Base-by-base conservation (phyloP, 495 filamentous ascomycete genomes). In the Neurospora sp. region DNA sequence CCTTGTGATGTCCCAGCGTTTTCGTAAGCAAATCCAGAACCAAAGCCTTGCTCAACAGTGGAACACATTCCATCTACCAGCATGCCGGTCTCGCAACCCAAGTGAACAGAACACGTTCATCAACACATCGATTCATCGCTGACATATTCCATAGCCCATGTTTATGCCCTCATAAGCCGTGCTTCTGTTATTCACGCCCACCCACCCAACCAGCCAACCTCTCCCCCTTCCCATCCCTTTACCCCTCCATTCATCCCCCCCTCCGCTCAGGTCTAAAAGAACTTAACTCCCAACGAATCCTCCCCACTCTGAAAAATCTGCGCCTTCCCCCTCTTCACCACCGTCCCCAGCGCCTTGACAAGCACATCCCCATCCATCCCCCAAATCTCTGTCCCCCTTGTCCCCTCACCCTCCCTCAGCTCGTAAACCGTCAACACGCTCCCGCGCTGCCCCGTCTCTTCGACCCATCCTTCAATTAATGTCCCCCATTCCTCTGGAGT, bases 281-380 rank as follows among this genome's bases (percentile, higher is more conserved):
- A 98, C 83, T 99, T 99, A 73, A 98, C 93, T 70, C 96, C 96
- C 78, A 90, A 88, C 72, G 91, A 89, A 75, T 95, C 95, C 74
- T 94, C 94, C 7, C 53, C 53, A 65, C 53, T 65, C 61, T 86
- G 82, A 85, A 99, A 98, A 14, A 98, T 88, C 82, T 98, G 94
- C 31, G 96, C 94, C 82, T 92, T 96, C 74, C 94, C 94, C 42
- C 91, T 85, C 85, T 94, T 97, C 35, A 97, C 93, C 35, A 97
- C 83, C 70, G 93, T 85, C 72, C 85, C 85, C 20, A 99, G 82
- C n/a, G 92, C 88, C 79, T 90, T 93, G 72, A 90, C 86, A 79
- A 98, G 86, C 41, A 96, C 77, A 35, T 94, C 93, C 31, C 82
- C 78, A 75, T 98, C 94, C 86, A 99, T 93, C 18, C 92, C 93